These are phyloP conservation scores for Sporisorium graminicola DNA, from an alignment of 1,284 basidiomycete genomes.

Conservation along the genomic window DNA sequence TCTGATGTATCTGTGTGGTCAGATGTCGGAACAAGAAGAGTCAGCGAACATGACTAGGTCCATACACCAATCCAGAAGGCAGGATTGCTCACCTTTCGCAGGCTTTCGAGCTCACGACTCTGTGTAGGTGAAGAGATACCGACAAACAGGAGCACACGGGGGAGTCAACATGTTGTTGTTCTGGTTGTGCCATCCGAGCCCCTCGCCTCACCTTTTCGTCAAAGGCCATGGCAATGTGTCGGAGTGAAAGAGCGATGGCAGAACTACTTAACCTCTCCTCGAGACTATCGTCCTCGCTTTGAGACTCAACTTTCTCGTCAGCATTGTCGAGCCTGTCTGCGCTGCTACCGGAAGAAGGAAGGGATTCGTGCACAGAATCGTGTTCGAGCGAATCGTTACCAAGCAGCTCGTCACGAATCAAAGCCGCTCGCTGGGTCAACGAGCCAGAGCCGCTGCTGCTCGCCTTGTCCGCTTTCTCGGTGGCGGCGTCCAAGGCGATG, in stretches of 20 bases:
- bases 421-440: slow-evolving; percentile 24
- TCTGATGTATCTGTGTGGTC: slow-evolving; percentile 15
- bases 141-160: neutral
- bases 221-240: slow-evolving; percentile 39
- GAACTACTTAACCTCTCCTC: slow-evolving; percentile 25
- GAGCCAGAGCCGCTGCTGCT: slow-evolving; percentile 28
- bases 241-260: slow-evolving; percentile 29
- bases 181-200: neutral
- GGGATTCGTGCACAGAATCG: slow-evolving; percentile 12
- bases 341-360: slow-evolving; percentile 13
- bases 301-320: neutral
- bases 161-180: neutral
- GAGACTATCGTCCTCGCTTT: neutral
- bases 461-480: neutral
- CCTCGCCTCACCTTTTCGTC: slow-evolving; percentile 35
- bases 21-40: neutral
- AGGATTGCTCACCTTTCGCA: slow-evolving; percentile 12
- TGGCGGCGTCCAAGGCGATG: neutral
- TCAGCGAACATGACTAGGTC: neutral
- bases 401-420: slow-evolving; percentile 36
- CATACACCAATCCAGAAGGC: neutral
- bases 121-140: neutral
- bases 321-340: neutral
- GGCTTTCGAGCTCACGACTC: slow-evolving; percentile 42
- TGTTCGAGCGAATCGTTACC: slow-evolving; percentile 17